Evolutionary conservation across 306 rosid species (phyloP).

Genomic region (Ammopiptanthus mongolicus): DNA sequence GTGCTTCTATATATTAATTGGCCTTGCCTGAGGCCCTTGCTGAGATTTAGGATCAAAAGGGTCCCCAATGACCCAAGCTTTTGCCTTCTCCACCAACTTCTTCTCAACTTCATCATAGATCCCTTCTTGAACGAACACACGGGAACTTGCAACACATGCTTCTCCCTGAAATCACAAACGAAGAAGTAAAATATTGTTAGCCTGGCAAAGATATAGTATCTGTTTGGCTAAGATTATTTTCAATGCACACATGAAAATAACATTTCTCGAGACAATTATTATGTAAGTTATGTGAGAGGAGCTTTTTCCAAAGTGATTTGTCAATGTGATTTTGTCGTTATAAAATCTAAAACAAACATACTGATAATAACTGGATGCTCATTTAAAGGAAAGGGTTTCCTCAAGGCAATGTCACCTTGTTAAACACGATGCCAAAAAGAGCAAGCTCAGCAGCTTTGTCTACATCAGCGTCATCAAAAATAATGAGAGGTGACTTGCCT

Average conservation of each 20-base stretch:
- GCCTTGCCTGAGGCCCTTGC: constrained; percentile 74
- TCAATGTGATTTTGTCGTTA: too few species aligned
- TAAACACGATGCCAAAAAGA: constrained; percentile 45
- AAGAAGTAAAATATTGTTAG: neutral
- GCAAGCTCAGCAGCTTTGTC: constrained; percentile 67
- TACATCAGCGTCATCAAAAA: constrained; percentile 81
- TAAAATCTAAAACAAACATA: too few species aligned
- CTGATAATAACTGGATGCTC: too few species aligned
- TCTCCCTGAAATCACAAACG: constrained; percentile 51
- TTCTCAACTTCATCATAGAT: constrained; percentile 66
- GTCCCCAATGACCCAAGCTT: constrained; percentile 69
- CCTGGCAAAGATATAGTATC: neutral
- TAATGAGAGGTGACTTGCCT: constrained; percentile 79
- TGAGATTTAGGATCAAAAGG: constrained; percentile 73
- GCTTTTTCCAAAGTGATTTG: too few species aligned
- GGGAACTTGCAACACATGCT: constrained; percentile 62
- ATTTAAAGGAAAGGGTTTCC: neutral
- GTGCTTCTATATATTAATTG: too few species aligned
- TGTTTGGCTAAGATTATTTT: too few species aligned
- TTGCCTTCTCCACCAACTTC: constrained; percentile 50
- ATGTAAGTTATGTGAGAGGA: too few species aligned
- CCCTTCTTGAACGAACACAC: constrained; percentile 79
- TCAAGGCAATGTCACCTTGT: constrained; percentile 46
- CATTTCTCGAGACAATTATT: too few species aligned
- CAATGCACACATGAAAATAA: too few species aligned